Conservation (phyloP, 345 rosid species). For the Kernera saxatilis region DNA sequence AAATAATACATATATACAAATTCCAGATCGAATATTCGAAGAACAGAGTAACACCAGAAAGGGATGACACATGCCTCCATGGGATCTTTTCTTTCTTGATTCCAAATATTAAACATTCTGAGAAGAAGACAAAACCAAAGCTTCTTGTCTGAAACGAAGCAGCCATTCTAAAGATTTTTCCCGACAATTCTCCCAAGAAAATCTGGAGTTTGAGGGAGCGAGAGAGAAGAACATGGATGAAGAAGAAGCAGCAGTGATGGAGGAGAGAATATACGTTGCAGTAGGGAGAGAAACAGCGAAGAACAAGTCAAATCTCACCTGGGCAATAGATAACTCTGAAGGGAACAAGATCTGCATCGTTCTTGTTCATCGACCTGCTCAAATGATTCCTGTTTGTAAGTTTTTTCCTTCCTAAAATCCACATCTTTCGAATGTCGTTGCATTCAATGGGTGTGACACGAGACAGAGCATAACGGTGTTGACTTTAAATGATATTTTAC, state of each 20-base stretch:
- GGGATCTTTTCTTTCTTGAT: constrained; percentile 5
- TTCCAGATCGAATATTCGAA: constrained; percentile 30
- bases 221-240: constrained; percentile 24
- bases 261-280: constrained; percentile 59
- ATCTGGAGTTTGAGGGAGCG: neutral
- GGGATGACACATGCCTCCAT: constrained; percentile 25
- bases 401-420: neutral
- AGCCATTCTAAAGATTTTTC: constrained; percentile 14
- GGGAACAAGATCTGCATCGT: constrained; percentile 64
- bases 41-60: constrained; percentile 25
- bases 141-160: constrained; percentile 22
- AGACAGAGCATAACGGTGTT: neutral
- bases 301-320: constrained; percentile 38
- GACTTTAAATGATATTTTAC: neutral
- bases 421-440: neutral
- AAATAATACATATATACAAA: constrained; percentile 17
- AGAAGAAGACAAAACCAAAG: neutral
- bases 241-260: constrained; percentile 33
- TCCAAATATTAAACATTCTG: neutral
- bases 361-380: constrained; percentile 61
- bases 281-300: constrained; percentile 45
- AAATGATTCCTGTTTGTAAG: constrained; percentile 62
- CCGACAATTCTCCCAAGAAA: neutral
- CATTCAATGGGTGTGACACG: neutral
- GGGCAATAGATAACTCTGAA: constrained; percentile 55